Conservation (phyloP, 2,329 filamentous ascomycete species). For the Arachnomyces sp. region DNA sequence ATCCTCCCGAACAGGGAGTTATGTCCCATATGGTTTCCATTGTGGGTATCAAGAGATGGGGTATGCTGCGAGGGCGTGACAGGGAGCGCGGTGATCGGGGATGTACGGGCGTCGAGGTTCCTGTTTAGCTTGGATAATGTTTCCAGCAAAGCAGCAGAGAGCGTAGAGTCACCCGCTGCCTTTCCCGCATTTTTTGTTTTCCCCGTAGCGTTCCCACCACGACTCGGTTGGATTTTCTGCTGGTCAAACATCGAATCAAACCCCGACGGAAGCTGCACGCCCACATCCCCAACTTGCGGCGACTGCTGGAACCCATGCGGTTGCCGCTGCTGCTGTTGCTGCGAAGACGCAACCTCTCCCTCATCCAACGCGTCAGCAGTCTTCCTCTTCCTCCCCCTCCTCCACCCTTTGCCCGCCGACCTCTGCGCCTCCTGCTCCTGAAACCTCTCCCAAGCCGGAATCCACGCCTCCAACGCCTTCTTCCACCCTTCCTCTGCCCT, state of each 20-base stretch:
- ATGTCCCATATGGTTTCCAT: too few relatives aligned
- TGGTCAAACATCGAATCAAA: constrained; percentile 32
- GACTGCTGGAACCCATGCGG: constrained; percentile 4
- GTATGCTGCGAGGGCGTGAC: constrained; percentile 4
- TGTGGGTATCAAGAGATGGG: background rate
- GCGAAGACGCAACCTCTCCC: background rate
- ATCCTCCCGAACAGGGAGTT: too few relatives aligned
- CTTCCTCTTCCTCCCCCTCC: constrained; percentile 21
- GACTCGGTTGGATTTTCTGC: too few relatives aligned
- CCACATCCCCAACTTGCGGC: constrained; percentile 4
- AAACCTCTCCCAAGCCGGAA: constrained; percentile 34
- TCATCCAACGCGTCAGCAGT: constrained; percentile 1
- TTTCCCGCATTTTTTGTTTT: constrained; percentile 9
- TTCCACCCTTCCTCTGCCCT: constrained; percentile 32
- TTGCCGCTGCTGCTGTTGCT: constrained; percentile 2
- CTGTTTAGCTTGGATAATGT: constrained; percentile 31
- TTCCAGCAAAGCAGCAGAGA: constrained; percentile 29
- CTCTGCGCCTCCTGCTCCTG: constrained; percentile 30
- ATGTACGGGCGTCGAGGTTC: constrained; percentile 24
- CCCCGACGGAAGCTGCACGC: constrained; percentile 28
- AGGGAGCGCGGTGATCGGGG: constrained; percentile 12
- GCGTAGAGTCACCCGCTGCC: background rate
- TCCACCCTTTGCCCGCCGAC: constrained; percentile 31
- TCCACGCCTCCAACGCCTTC: constrained; percentile 32
- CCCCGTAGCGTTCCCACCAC: constrained; percentile 2